Evolutionary conservation across 2,329 filamentous ascomycete genomes (phyloP).

Genomic region (Pestalotiopsis sp.): DNA sequence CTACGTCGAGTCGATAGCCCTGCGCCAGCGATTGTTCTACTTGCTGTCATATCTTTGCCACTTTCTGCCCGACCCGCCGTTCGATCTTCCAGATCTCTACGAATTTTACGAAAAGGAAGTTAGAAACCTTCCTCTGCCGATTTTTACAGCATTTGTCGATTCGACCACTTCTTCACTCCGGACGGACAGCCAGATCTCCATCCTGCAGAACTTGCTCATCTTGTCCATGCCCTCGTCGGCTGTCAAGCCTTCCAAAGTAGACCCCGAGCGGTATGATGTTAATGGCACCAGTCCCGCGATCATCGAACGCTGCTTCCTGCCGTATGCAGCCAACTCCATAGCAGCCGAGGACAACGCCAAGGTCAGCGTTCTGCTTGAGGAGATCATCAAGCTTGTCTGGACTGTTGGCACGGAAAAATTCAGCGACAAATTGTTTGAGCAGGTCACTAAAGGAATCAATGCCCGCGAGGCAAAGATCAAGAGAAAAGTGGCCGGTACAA

Average conservation of each 20-base stretch:
- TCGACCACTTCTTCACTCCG: conserved; percentile 39
- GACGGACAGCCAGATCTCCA: conserved; percentile 42
- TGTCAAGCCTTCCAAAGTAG: conserved; percentile 44
- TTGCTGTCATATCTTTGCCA: conserved; percentile 53
- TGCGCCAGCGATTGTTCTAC: conserved; percentile 67
- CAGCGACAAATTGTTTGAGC: conserved; percentile 38
- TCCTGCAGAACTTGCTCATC: conserved; percentile 48
- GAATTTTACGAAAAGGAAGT: conserved; percentile 60
- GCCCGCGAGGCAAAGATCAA: conserved; percentile 52
- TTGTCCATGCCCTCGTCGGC: conserved; percentile 46
- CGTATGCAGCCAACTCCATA: conserved; percentile 64
- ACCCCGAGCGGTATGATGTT: conserved; percentile 37
- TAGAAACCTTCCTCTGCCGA: conserved; percentile 58
- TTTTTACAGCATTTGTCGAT: conserved; percentile 59
- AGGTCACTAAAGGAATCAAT: conserved; percentile 49
- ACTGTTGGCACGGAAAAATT: conserved; percentile 36
- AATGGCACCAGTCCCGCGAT: conserved; percentile 48
- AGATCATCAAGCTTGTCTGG: conserved; percentile 59
- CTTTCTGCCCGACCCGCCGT: conserved; percentile 46
- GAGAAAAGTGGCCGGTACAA: conserved; percentile 39
- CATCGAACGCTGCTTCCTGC: conserved; percentile 64
- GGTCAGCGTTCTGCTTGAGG: conserved; percentile 70
- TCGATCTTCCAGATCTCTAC: conserved; percentile 57
- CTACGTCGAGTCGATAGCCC: conserved; percentile 56
- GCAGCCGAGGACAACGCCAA: conserved; percentile 71